Conservation (phyloP, 140 eudicot species). For the Ambrosia hybrid region DNA sequence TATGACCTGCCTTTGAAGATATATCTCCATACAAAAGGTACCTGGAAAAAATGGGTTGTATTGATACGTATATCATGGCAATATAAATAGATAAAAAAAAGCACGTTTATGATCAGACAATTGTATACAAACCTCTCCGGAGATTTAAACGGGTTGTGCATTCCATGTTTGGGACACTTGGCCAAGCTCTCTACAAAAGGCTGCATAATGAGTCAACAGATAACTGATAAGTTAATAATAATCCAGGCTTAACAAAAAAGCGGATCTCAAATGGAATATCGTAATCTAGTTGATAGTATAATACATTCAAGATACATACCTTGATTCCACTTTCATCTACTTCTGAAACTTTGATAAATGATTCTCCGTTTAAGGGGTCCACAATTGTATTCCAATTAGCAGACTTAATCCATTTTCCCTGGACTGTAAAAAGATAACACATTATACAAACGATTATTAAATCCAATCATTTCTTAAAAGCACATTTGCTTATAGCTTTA, state of each 20-base stretch:
- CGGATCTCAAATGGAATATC: not conserved
- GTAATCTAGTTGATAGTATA: slow-evolving; percentile 4
- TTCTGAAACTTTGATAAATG: slow-evolving; percentile 85
- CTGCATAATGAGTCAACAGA: slow-evolving; percentile 46
- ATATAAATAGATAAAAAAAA: not conserved
- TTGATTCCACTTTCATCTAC: slow-evolving; percentile 65
- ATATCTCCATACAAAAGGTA: slow-evolving; percentile 90
- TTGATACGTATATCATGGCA: not conserved
- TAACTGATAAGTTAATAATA: slow-evolving; percentile 5
- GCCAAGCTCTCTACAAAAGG: slow-evolving; percentile 95
- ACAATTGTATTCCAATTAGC: slow-evolving; percentile 74
- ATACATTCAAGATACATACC: slow-evolving; percentile 40
- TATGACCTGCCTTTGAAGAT: slow-evolving; percentile 80
- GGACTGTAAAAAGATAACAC: slow-evolving; percentile 48
- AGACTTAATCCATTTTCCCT: slow-evolving; percentile 81
- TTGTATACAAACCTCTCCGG: slow-evolving; percentile 68
- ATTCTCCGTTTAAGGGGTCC: slow-evolving; percentile 92
- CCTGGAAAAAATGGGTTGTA: slow-evolving; percentile 39
- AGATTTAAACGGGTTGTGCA: slow-evolving; percentile 88
- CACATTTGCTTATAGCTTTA: not conserved
- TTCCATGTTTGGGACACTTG: slow-evolving; percentile 86
- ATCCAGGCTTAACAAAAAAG: not conserved
- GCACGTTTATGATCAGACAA: not conserved
- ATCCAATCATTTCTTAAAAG: not conserved
- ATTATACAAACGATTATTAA: slow-evolving; percentile 4